These are phyloP conservation scores for Mycena citricolor DNA, from an alignment of 1,284 basidiomycete genomes.

Conservation along the genomic window DNA sequence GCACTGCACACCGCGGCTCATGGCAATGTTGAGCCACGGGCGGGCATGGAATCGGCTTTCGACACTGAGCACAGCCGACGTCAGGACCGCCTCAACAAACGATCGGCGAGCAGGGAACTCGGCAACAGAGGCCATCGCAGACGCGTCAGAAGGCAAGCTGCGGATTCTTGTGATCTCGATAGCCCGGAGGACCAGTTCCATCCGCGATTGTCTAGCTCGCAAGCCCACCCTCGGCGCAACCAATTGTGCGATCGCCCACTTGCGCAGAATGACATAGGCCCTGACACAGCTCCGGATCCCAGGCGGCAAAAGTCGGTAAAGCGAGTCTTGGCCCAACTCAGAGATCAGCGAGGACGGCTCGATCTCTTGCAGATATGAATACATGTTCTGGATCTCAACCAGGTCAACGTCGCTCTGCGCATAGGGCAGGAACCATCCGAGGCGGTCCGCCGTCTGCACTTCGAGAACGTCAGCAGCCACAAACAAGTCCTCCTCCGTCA, in stretches of 20 bases:
- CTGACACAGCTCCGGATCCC: slow-evolving; percentile 71
- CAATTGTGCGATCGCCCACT: slow-evolving; percentile 72
- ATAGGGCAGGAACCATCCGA: slow-evolving; percentile 66
- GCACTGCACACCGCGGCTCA: slow-evolving; percentile 52
- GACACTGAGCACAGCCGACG: slow-evolving; percentile 68
- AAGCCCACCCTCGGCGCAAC: slow-evolving; percentile 61
- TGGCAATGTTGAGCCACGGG: slow-evolving; percentile 71
- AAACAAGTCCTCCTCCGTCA: slow-evolving; percentile 78
- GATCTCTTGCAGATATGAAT: slow-evolving; percentile 66
- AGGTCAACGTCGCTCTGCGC: slow-evolving; percentile 58
- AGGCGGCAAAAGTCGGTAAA: slow-evolving; percentile 73
- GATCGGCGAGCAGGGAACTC: slow-evolving; percentile 65
- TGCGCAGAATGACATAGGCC: slow-evolving; percentile 70
- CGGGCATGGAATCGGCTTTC: slow-evolving; percentile 72
- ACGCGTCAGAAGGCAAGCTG: slow-evolving; percentile 29
- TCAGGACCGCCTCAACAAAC: slow-evolving; percentile 72
- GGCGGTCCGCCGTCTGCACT: slow-evolving; percentile 72
- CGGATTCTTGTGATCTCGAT: slow-evolving; percentile 70
- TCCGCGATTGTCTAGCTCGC: slow-evolving; percentile 61
- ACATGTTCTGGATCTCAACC: slow-evolving; percentile 74
- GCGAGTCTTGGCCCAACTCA: slow-evolving; percentile 62
- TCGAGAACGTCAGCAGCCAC: slow-evolving; percentile 74
- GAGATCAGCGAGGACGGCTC: slow-evolving; percentile 69
- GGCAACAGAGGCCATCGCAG: slow-evolving; percentile 21
- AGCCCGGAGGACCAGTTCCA: slow-evolving; percentile 67